Evolutionary conservation across 2,329 filamentous ascomycete genomes (phyloP), one percentile per base, ranked within the genome.

Genomic region (Colletotrichum phormii): DNA sequence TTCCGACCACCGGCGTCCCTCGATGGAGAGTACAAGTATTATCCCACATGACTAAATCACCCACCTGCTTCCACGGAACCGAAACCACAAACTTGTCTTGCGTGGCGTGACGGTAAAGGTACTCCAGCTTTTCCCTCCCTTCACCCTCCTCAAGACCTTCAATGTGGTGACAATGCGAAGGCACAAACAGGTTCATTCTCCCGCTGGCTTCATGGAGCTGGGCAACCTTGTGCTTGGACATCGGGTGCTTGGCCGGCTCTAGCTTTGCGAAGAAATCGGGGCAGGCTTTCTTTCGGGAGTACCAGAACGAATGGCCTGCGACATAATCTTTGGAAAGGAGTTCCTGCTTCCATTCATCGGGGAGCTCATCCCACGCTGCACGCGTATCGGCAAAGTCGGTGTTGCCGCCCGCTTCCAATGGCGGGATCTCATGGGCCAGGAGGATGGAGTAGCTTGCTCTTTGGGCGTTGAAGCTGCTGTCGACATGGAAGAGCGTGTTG

Each of bases 1-100:
- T 85, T 0, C 86, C 85, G 73, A 84, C 83, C 72, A 87, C 89
- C 0, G 78, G 77, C 0, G 88, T 88, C 1, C 82, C 81, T 6
- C 88, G 79, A 78, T 91, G 89, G 82, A 91, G 84, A 18, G 88
- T 86, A 61, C 83, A 85, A 0, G 87, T 86, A 77, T 91, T 91
- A 75, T 91, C 89, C 89, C 89, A 91, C 22, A 89, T 82, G 18
- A 91, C 78, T 68, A 91, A 59, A 76, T 91, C 89, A 0, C 87
- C 84, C 0, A 80, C 76, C 8, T 84, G 77, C 33, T 85, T 74
- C 89, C 88, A 91, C 53, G 81, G 77, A 4, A 90, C 82, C 6
- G 80, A 82, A 8, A 86, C 71, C 0, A 83, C 77, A 75, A 88
- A 87, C 76, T 86, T 86, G 0, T 82, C 78, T 79, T 87, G 84